These are phyloP conservation scores for Saturnispora bothae DNA, from an alignment of 805 yeast genomes.

Conservation along the genomic window DNA sequence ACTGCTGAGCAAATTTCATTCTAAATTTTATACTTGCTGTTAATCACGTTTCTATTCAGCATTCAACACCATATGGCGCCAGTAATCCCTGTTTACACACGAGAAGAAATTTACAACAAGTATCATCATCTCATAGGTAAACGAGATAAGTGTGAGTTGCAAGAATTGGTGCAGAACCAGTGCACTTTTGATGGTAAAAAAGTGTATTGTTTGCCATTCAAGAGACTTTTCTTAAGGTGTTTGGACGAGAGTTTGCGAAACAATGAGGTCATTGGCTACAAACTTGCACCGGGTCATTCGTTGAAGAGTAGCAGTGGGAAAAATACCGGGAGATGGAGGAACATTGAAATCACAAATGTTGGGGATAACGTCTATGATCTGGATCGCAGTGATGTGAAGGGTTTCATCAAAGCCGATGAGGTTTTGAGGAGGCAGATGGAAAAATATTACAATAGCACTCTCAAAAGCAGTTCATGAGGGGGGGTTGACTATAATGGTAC, in stretches of 20 bases:
- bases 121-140: slow-evolving; percentile 17
- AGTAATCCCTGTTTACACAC: slow-evolving; percentile 34
- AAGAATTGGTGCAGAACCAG: slow-evolving; percentile 35
- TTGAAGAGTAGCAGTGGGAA: not conserved
- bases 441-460: slow-evolving; percentile 20
- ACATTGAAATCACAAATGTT: slow-evolving; percentile 30
- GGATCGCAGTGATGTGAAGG: slow-evolving; percentile 15
- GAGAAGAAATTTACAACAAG: slow-evolving; percentile 26
- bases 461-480: too few species aligned
- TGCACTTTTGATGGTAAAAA: slow-evolving; percentile 36
- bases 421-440: slow-evolving; percentile 22
- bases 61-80: slow-evolving; percentile 42
- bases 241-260: slow-evolving; percentile 20
- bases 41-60: too few species aligned
- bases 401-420: slow-evolving; percentile 25
- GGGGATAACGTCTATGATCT: slow-evolving; percentile 25
- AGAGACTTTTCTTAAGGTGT: slow-evolving; percentile 36
- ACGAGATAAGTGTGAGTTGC: slow-evolving; percentile 21
- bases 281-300: slow-evolving; percentile 17
- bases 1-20: too few species aligned
- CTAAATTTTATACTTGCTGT: too few species aligned
- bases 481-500: too few species aligned
- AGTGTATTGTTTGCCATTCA: slow-evolving; percentile 39
- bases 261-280: slow-evolving; percentile 23
- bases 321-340: slow-evolving; percentile 12